These are phyloP conservation scores for Neopestalotiopsis sp. DNA, from an alignment of 2,329 filamentous ascomycete species.

Conservation along the genomic window DNA sequence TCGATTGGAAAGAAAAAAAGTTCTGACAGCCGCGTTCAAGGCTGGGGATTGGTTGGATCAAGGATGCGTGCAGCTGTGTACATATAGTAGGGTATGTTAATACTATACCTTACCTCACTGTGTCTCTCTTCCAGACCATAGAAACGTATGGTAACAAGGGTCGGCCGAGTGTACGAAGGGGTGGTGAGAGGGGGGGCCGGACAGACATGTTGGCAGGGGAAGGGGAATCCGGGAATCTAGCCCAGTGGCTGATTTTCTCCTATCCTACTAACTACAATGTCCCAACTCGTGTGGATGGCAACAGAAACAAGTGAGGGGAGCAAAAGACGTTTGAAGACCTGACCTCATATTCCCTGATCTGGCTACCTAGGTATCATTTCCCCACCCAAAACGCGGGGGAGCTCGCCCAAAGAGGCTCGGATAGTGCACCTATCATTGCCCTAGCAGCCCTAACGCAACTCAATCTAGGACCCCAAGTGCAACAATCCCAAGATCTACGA, in stretches of 20 bases:
- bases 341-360: neutral
- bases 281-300: too few relatives aligned
- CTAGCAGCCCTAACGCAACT: neutral
- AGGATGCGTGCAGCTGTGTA: neutral
- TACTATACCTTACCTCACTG: neutral
- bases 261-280: too few relatives aligned
- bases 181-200: too few relatives aligned
- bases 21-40: neutral
- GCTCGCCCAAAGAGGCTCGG: neutral
- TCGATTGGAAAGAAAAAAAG: neutral
- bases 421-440: slow-evolving; percentile 13
- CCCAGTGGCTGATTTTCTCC: too few relatives aligned
- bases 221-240: too few relatives aligned
- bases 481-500: neutral
- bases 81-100: neutral
- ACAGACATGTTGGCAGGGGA: too few relatives aligned
- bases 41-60: neutral
- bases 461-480: neutral
- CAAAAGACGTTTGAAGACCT: neutral
- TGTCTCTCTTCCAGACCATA: neutral
- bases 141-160: too few relatives aligned
- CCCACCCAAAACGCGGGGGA: neutral
- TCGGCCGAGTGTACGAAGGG: too few relatives aligned
- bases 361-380: neutral
- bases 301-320: too few relatives aligned